phyloP scores from a whole-genome alignment of 805 yeast species.

The Ogataea wickerhamii region DNA sequence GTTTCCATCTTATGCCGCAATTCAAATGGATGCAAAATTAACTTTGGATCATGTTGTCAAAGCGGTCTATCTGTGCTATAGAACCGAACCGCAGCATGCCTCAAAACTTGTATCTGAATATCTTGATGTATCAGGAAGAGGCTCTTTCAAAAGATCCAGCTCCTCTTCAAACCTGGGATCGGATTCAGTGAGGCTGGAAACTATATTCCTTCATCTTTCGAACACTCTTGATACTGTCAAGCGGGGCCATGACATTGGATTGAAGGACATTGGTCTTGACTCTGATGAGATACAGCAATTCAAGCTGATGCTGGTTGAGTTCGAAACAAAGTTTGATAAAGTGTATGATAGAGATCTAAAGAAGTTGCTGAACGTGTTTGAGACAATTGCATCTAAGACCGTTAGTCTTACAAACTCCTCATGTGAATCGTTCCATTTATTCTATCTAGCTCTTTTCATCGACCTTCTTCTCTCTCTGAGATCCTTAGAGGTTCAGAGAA shows the following conservation, averaged over 20 bases:
- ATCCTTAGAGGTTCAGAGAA: conserved; percentile 6
- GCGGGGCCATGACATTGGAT: conserved; percentile 10
- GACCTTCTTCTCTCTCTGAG: conserved; percentile 14
- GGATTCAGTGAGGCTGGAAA: conserved; percentile 4
- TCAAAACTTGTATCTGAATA: conserved; percentile 13
- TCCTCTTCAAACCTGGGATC: conserved; percentile 2
- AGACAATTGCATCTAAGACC: conserved; percentile 13
- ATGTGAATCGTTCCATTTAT: conserved; percentile 9
- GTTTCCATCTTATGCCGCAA: no score
- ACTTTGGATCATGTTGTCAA: conserved; percentile 19
- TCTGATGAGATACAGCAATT: conserved; percentile 9
- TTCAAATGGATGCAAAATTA: conserved; percentile 7
- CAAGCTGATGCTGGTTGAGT: conserved; percentile 13
- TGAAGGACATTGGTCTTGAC: conserved; percentile 7
- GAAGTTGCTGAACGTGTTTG: conserved; percentile 8
- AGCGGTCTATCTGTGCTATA: conserved; percentile 19
- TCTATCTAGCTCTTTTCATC: conserved; percentile 15
- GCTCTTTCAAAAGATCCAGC: conserved; percentile 7
- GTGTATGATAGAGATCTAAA: conserved; percentile 6
- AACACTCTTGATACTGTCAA: conserved; percentile 7
- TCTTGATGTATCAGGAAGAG: conserved; percentile 13
- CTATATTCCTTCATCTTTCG: conserved; percentile 13
- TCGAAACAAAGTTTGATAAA: conserved; percentile 7
- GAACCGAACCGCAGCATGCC: conserved; percentile 12
- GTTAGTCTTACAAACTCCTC: conserved; percentile 10